These are phyloP conservation scores for Calocybe gangraenosa DNA, from an alignment of 768 basidiomycete genomes.

Conservation along the genomic window DNA sequence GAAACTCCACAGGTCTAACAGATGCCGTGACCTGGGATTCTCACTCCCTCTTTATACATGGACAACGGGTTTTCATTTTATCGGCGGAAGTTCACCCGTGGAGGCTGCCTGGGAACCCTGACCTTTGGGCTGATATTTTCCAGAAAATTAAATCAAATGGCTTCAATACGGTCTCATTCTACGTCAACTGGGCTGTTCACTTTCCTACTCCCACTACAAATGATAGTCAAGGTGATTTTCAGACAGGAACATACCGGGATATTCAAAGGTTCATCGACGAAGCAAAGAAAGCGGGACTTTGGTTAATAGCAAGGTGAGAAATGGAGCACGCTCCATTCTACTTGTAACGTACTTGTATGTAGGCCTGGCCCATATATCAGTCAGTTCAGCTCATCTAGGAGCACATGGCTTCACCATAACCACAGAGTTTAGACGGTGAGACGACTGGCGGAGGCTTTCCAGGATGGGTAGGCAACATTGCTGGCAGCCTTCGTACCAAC, in stretches of 20 bases:
- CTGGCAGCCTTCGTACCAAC: conserved; percentile 44
- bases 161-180: conserved; percentile 59
- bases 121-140: conserved; percentile 55
- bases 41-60: conserved; percentile 53
- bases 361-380: conserved; percentile 55
- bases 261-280: conserved; percentile 50
- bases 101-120: conserved; percentile 47
- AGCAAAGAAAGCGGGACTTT: conserved; percentile 47
- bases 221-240: conserved; percentile 42
- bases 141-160: conserved; percentile 61
- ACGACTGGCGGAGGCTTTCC: conserved; percentile 56
- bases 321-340: background rate
- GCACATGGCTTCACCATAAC: background rate
- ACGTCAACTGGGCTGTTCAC: conserved; percentile 55
- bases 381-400: conserved; percentile 15
- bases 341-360: background rate
- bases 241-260: conserved; percentile 44
- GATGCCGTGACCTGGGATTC: conserved; percentile 55
- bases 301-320: conserved; percentile 50
- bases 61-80: conserved; percentile 53
- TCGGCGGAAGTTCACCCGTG: conserved; percentile 64
- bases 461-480: conserved; percentile 55
- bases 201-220: conserved; percentile 45
- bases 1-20: conserved; percentile 42
- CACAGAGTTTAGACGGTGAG: conserved; percentile 34